Conservation (phyloP, 768 basidiomycete species). For the Lactarius pseudohatsudake region DNA sequence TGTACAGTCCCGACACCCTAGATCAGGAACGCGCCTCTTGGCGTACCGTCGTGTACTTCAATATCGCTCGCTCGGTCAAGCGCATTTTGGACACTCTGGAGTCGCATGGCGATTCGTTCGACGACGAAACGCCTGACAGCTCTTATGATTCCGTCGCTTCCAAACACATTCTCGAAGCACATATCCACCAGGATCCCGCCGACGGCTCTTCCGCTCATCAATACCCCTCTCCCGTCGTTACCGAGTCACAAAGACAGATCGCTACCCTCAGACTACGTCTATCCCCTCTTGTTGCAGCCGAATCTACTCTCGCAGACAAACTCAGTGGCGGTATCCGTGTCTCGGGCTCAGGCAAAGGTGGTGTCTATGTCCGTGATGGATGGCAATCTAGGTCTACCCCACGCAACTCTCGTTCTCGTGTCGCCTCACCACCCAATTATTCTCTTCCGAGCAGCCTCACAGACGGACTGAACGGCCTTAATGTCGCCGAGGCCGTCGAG, state of each 20-base stretch:
- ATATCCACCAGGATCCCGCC: slow-evolving; percentile 1
- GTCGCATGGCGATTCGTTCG: slow-evolving; percentile 31
- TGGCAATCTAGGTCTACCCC: slow-evolving; percentile 72
- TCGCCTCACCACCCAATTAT: background rate
- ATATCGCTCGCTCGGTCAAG: slow-evolving; percentile 51
- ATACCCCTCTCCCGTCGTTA: slow-evolving; percentile 4
- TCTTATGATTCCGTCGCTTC: slow-evolving; percentile 15
- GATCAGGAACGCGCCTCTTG: slow-evolving; percentile 72
- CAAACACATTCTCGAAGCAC: slow-evolving; percentile 15
- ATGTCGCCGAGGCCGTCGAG: slow-evolving; percentile 24
- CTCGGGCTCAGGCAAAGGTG: slow-evolving; percentile 73
- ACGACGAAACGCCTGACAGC: slow-evolving; percentile 17
- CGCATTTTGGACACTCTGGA: slow-evolving; percentile 37
- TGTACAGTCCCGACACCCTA: slow-evolving; percentile 71
- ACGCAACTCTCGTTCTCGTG: slow-evolving; percentile 32
- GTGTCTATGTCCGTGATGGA: slow-evolving; percentile 74
- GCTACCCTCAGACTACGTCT: slow-evolving; percentile 53
- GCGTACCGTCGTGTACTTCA: slow-evolving; percentile 81
- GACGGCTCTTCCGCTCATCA: slow-evolving; percentile 12
- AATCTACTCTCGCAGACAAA: slow-evolving; percentile 63
- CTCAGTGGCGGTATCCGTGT: slow-evolving; percentile 73
- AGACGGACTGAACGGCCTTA: slow-evolving; percentile 9
- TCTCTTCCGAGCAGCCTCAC: background rate
- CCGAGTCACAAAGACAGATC: slow-evolving; percentile 29
- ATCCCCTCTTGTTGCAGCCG: slow-evolving; percentile 57